Evolutionary conservation across 1,139 yeast species (phyloP).

Genomic region (Geotrichum carabidarum): DNA sequence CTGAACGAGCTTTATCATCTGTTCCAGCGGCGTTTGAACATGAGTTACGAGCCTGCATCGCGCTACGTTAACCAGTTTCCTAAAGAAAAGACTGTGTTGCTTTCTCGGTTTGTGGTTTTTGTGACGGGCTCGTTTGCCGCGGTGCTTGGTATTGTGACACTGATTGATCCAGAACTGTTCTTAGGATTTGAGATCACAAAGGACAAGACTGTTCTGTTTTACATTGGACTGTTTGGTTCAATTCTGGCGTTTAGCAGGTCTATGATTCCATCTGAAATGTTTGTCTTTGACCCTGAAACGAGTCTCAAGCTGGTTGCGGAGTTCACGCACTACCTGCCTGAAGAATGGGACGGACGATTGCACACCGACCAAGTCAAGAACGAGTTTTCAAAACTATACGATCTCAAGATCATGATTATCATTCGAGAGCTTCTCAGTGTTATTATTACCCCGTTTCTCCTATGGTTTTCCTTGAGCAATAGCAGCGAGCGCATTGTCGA

Average conservation of each 20-base stretch:
- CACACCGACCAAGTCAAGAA: conserved; percentile 79
- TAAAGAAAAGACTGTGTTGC: conserved; percentile 63
- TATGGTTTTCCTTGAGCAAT: conserved; percentile 76
- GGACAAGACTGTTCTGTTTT: conserved; percentile 77
- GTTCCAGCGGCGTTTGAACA: conserved; percentile 68
- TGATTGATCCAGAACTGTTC: conserved; percentile 88
- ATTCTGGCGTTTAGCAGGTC: conserved; percentile 68
- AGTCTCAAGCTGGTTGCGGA: conserved; percentile 71
- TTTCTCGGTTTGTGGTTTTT: conserved; percentile 65
- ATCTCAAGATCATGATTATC: conserved; percentile 66
- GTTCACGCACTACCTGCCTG: conserved; percentile 85
- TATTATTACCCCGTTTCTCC: conserved; percentile 75
- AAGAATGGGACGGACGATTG: conserved; percentile 74
- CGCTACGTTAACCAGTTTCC: conserved; percentile 90
- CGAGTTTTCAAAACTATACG: conserved; percentile 76
- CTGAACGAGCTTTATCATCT: conserved; percentile 89
- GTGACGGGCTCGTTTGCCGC: conserved; percentile 87
- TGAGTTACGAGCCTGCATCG: conserved; percentile 75
- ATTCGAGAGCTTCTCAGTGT: conserved; percentile 75
- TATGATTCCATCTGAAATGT: conserved; percentile 52
- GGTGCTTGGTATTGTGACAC: conserved; percentile 72
- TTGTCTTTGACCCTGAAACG: conserved; percentile 86
- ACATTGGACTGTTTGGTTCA: conserved; percentile 80
- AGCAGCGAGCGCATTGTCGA: conserved; percentile 74
- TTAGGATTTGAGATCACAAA: conserved; percentile 82